These are phyloP conservation scores for Hortaea sp. DNA, from an alignment of 2,329 filamentous ascomycete genomes.

Conservation along the genomic window DNA sequence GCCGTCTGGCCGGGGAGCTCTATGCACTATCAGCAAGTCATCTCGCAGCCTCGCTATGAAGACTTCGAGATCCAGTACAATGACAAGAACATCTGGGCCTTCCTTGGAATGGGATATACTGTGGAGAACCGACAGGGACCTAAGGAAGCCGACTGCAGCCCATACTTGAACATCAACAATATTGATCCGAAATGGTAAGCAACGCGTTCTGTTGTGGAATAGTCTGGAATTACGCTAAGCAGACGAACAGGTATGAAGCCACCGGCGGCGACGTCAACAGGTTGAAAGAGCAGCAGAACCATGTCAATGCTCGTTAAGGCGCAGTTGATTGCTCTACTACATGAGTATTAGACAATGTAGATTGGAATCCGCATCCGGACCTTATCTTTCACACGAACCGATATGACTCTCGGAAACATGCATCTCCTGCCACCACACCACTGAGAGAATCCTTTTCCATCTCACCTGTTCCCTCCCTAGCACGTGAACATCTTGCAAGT, in stretches of 20 bases:
- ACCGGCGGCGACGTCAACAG: constrained; percentile 15
- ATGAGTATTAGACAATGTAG: no score
- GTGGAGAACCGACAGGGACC: constrained; percentile 17
- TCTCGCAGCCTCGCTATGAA: constrained; percentile 31
- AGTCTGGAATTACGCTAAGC: background rate
- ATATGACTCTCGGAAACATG: no score
- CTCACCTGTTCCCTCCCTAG: background rate
- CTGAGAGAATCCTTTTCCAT: no score
- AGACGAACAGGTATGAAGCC: constrained; percentile 11
- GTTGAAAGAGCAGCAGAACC: constrained; percentile 11
- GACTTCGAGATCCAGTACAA: constrained; percentile 34
- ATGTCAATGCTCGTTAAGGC: constrained; percentile 3
- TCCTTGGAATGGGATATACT: constrained; percentile 33
- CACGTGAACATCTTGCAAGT: constrained; percentile 50
- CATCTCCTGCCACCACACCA: no score
- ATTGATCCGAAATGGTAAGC: constrained; percentile 34
- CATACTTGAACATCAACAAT: constrained; percentile 30
- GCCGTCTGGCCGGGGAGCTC: constrained; percentile 43
- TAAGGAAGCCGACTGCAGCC: constrained; percentile 23
- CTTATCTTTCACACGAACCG: no score
- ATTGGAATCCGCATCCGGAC: no score
- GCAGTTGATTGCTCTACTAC: background rate
- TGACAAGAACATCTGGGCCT: constrained; percentile 33
- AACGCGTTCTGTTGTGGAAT: background rate
- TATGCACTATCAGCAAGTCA: constrained; percentile 38